phyloP scores from a whole-genome alignment of 179 eudicot species.

The Heliamphora pulchella region DNA sequence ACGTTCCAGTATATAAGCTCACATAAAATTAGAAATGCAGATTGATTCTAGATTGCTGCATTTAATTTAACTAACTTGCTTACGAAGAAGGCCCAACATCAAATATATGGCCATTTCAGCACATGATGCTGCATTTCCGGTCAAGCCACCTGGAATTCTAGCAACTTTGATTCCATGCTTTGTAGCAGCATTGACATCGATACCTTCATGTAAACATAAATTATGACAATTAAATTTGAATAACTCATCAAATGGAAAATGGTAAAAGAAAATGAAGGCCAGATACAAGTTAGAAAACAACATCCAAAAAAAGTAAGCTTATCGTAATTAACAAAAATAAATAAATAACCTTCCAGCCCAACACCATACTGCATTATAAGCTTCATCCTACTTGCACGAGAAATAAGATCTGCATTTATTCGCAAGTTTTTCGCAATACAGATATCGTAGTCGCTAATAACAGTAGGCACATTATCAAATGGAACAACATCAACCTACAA shows the following conservation, averaged over 20 bases:
- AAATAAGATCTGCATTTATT: constrained; percentile 49
- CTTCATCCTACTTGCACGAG: constrained; percentile 70
- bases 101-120: constrained; percentile 96
- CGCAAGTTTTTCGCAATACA: constrained; percentile 59
- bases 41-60: background rate
- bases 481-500: constrained; percentile 80
- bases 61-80: constrained; percentile 46
- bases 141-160: constrained; percentile 54
- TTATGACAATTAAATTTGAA: background rate
- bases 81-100: constrained; percentile 83
- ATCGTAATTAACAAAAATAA: background rate
- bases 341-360: constrained; percentile 31
- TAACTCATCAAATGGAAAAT: background rate
- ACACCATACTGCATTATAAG: constrained; percentile 90
- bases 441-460: constrained; percentile 71
- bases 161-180: constrained; percentile 77
- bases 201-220: constrained; percentile 41
- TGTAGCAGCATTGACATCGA: constrained; percentile 72
- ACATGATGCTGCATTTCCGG: constrained; percentile 92
- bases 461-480: constrained; percentile 40
- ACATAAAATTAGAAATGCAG: constrained; percentile 1
- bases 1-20: background rate
- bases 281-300: background rate
- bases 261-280: background rate
- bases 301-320: background rate